A percentile compares a stretch with the other conserved stretches of the same genome.
Evolutionary conservation across 257 asterid species (phyloP).

Genomic region (Gardenia jasminoides): DNA sequence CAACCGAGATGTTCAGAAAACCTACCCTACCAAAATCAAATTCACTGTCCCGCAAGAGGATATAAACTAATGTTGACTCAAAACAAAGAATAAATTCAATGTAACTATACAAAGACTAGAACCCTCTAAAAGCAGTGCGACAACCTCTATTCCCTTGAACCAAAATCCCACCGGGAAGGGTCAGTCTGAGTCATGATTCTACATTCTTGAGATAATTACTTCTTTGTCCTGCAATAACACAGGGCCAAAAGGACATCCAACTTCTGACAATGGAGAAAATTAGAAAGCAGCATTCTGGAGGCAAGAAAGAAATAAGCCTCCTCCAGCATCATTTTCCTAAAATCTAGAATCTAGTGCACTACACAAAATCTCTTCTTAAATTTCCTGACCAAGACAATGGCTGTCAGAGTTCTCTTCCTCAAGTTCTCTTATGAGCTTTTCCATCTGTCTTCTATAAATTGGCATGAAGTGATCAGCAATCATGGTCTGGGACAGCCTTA

Average conservation of each 20-base stretch:
- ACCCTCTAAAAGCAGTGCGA: not conserved
- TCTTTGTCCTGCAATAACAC: not conserved
- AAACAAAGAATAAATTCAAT: not conserved
- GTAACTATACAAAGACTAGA: not conserved
- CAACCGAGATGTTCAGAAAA: not conserved
- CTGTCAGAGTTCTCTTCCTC: slow-evolving; percentile 43
- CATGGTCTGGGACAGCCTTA: slow-evolving; percentile 88
- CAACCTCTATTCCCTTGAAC: not conserved
- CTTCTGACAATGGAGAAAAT: not conserved
- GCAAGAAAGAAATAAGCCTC: not conserved
- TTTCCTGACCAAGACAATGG: slow-evolving; percentile 21
- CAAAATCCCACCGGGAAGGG: not conserved
- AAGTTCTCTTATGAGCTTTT: slow-evolving; percentile 61
- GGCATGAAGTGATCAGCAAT: slow-evolving; percentile 98
- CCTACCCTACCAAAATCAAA: not conserved
- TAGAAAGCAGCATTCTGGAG: slow-evolving; percentile 11
- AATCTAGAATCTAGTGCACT: slow-evolving; percentile 4
- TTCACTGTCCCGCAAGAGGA: not conserved
- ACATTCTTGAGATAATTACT: not conserved
- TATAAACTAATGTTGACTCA: not conserved
- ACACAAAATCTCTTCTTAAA: slow-evolving; percentile 14
- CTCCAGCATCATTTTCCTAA: not conserved
- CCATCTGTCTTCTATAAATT: slow-evolving; percentile 74
- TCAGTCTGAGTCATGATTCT: not conserved
- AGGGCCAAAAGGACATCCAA: not conserved